phyloP scores from a whole-genome alignment of 2,329 filamentous ascomycete genomes.

The Westerdykella sp. region DNA sequence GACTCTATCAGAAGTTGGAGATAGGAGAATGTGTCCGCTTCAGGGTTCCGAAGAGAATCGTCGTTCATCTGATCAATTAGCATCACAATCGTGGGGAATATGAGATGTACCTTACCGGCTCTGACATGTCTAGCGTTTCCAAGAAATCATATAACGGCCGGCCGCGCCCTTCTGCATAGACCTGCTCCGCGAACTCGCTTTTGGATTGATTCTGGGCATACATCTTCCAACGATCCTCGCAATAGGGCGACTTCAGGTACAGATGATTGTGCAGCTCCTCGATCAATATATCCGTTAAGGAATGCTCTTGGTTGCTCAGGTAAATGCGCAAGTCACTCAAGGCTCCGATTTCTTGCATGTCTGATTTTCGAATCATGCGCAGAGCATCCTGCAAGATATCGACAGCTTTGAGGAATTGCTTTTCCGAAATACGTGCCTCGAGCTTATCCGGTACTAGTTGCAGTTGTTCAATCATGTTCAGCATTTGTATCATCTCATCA shows the following conservation, averaged over 20 bases:
- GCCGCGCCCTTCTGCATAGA: constrained; percentile 41
- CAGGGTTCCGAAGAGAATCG: constrained; percentile 86
- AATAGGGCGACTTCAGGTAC: constrained; percentile 96
- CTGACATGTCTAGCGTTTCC: constrained; percentile 50
- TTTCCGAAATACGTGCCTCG: constrained; percentile 92
- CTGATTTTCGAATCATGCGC: constrained; percentile 74
- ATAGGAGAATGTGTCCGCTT: constrained; percentile 93
- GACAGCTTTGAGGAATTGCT: constrained; percentile 87
- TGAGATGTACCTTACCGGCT: constrained; percentile 20
- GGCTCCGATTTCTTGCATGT: constrained; percentile 86
- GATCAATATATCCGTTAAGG: constrained; percentile 89
- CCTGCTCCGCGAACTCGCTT: constrained; percentile 27
- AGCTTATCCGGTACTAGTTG: constrained; percentile 85
- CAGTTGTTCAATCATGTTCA: constrained; percentile 80
- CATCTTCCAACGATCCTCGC: constrained; percentile 88
- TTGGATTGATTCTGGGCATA: constrained; percentile 62
- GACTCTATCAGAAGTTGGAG: constrained; percentile 82
- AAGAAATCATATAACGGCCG: constrained; percentile 53
- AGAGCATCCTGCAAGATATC: constrained; percentile 85
- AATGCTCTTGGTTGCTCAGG: constrained; percentile 85
- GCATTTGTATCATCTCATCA: constrained; percentile 76
- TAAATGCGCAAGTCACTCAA: constrained; percentile 81
- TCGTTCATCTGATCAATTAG: constrained; percentile 56
- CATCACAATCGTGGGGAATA: not conserved
- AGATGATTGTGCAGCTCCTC: constrained; percentile 96